A percentile compares a stretch with the other conserved stretches of the same genome.
phyloP scores from a whole-genome alignment of 345 rosid species.

The Citrus cavaleriei region DNA sequence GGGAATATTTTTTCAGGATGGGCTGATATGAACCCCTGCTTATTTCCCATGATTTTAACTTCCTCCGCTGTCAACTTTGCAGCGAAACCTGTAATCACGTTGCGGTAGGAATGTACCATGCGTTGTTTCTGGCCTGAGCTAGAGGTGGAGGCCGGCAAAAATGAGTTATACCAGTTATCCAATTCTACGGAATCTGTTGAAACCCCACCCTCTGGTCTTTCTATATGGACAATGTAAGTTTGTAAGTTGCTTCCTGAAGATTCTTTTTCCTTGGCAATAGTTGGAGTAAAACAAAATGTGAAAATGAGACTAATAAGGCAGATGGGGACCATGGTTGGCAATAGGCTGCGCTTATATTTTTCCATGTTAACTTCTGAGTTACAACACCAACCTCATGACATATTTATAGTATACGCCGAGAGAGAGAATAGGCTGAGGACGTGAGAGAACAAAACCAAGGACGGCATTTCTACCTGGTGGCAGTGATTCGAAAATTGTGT shows the following conservation, averaged over 20 bases:
- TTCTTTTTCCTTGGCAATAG: neutral
- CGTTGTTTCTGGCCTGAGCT: constrained; percentile 18
- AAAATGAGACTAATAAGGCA: constrained; percentile 13
- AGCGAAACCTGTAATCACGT: constrained; percentile 48
- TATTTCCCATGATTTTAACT: constrained; percentile 34
- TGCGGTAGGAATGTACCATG: constrained; percentile 32
- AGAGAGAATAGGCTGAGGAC: neutral
- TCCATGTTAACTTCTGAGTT: constrained; percentile 4
- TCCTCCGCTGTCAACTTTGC: constrained; percentile 48
- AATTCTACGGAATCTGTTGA: neutral
- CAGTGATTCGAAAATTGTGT: neutral
- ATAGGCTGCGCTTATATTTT: neutral
- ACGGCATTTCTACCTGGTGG: too few relatives aligned
- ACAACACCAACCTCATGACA: neutral
- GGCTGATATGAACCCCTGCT: constrained; percentile 38
- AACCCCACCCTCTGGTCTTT: constrained; percentile 16
- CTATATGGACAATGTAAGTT: constrained; percentile 33
- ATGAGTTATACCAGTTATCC: constrained; percentile 32
- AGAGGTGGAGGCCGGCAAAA: constrained; percentile 23
- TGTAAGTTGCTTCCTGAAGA: neutral
- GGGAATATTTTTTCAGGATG: constrained; percentile 23
- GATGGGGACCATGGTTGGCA: constrained; percentile 9
- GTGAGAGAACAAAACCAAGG: neutral
- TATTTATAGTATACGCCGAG: constrained; percentile 5
- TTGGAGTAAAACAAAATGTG: constrained; percentile 15